Base-by-base conservation (phyloP, 257 asterid species). In the Sherardia arvensis region DNA sequence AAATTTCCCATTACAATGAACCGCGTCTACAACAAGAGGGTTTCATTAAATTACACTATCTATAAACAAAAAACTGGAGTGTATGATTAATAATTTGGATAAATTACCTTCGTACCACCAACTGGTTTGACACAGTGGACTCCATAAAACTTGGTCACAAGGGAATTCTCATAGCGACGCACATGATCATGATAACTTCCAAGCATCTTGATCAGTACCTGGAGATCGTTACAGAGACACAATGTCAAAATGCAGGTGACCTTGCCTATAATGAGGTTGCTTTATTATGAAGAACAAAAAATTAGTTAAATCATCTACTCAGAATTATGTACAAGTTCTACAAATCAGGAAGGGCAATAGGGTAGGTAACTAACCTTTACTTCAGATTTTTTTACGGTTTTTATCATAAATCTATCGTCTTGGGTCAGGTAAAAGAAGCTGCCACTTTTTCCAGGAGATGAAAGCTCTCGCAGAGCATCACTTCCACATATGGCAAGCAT, bases 391-490 rank as follows among this genome's bases (percentile, higher is more conserved):
- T 82, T 93, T 72, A 90, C 99, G 8, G 99, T 93, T 74, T 93
- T 93, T 79, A 93, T 93, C 96, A 93, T 93, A 69, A 93, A 93
- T 59, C 99, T 78, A 78, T 93, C 97, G 55, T 93, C 99, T 62
- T 93, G 97, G 5, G 97, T 93, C 78, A 93, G 66, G 73, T 93
- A 93, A 79, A 93, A 93, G 76, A 80, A 83, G 66, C 99, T 93
- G 69, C 99, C 99, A 76, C 99, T 93, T 76, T 93, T 93, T 69
- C 99, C 99, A 0, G 97, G 99, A 73, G 99, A 93, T 1, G 97
- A 90, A 69, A 93, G 94, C 76, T 93, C 99, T 67, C 96, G 83
- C 12, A 93, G 66, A 66, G 99, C 99, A 78, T 90, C 95, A 72
- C 82, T 79, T 43, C 96, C 99, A 49, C 99, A 93, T 53, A 93